Conservation (phyloP, 352 stramenopile species). For the Pythium rishiriense region DNA sequence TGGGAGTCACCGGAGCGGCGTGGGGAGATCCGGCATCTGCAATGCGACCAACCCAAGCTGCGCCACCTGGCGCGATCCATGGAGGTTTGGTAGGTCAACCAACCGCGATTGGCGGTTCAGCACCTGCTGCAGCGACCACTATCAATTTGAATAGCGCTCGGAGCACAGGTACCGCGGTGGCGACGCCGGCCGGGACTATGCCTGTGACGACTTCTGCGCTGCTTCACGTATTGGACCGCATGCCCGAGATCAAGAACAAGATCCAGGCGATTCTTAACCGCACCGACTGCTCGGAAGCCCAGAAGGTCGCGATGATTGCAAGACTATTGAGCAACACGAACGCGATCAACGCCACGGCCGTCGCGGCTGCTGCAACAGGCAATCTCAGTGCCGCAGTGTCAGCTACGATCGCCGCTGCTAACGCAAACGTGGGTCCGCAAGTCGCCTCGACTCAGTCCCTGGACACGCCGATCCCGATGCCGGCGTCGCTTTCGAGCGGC, state of each 20-base stretch:
- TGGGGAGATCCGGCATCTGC: slow-evolving; percentile 19
- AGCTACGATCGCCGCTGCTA: slow-evolving; percentile 22
- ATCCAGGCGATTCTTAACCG: slow-evolving; percentile 87
- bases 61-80: slow-evolving; percentile 12
- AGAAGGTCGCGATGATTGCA: slow-evolving; percentile 89
- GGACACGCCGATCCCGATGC: slow-evolving; percentile 32
- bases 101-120: background rate
- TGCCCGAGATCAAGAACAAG: slow-evolving; percentile 91
- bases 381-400: slow-evolving; percentile 29
- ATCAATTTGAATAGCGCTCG: background rate
- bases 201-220: slow-evolving; percentile 79
- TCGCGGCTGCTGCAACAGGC: slow-evolving; percentile 26
- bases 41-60: slow-evolving; percentile 5
- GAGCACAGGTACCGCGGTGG: background rate
- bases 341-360: slow-evolving; percentile 49
- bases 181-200: slow-evolving; percentile 32
- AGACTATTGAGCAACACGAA: slow-evolving; percentile 85
- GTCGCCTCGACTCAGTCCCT: slow-evolving; percentile 6
- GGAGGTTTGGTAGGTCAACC: slow-evolving; percentile 1
- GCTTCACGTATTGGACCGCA: slow-evolving; percentile 79
- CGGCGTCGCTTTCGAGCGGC: slow-evolving; percentile 22
- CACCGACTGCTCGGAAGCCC: slow-evolving; percentile 80
- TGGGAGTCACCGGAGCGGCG: slow-evolving; percentile 1
- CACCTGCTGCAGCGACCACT: background rate
- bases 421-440: background rate